A percentile compares a stretch with the other conserved stretches of the same genome.
Evolutionary conservation across 2,329 filamentous ascomycete species (phyloP).

Genomic region (Rosellinia necatrix): DNA sequence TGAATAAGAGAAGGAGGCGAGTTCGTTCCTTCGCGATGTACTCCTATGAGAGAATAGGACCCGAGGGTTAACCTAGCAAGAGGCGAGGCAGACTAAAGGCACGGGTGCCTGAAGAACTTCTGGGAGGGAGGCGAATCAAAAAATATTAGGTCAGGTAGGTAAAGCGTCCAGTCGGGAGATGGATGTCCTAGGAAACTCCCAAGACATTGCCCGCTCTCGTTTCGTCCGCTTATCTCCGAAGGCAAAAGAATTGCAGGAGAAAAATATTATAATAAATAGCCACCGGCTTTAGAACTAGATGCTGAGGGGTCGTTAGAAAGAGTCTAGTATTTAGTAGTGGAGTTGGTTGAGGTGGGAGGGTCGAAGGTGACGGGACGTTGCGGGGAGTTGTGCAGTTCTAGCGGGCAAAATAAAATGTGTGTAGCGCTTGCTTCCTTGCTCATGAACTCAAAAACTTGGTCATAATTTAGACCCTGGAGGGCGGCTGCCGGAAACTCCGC

Average conservation of each 20-base stretch:
- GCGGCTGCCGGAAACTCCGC: too few relatives aligned
- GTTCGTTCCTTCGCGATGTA: too few relatives aligned
- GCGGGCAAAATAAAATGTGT: slow-evolving; percentile 11
- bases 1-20: not conserved
- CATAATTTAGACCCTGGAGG: too few relatives aligned
- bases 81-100: slow-evolving; percentile 13
- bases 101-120: slow-evolving; percentile 11
- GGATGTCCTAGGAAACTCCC: slow-evolving; percentile 16
- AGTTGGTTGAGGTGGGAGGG: slow-evolving; percentile 9
- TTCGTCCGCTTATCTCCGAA: slow-evolving; percentile 15
- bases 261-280: not conserved
- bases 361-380: slow-evolving; percentile 8
- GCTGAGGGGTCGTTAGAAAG: not conserved
- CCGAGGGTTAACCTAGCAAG: too few relatives aligned
- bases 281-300: slow-evolving; percentile 12
- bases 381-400: slow-evolving; percentile 18
- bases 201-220: slow-evolving; percentile 21
- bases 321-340: slow-evolving; percentile 8
- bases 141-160: not conserved
- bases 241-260: not conserved
- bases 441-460: too few relatives aligned
- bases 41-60: too few relatives aligned
- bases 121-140: not conserved
- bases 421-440: too few relatives aligned
- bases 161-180: slow-evolving; percentile 11